Conservation (phyloP, 2,329 filamentous ascomycete genomes). For the Shiraia bambusicola region DNA sequence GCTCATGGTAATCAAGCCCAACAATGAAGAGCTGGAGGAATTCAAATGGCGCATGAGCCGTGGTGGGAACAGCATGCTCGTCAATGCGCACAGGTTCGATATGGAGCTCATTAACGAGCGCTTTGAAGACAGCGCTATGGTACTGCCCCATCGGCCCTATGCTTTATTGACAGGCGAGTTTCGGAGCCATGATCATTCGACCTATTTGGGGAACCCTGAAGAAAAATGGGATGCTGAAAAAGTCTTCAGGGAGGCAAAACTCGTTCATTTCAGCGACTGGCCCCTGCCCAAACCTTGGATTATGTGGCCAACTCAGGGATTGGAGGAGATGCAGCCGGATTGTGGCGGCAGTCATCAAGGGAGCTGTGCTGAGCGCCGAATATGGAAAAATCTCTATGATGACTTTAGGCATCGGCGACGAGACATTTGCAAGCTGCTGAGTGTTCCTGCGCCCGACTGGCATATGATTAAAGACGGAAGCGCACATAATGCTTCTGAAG, state of each 20-base stretch:
- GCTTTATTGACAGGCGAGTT: conserved; percentile 65
- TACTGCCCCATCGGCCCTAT: conserved; percentile 66
- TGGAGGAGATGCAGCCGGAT: conserved; percentile 49
- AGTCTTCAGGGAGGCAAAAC: conserved; percentile 61
- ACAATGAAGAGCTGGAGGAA: conserved; percentile 51
- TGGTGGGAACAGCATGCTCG: conserved; percentile 30
- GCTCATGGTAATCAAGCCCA: conserved; percentile 64
- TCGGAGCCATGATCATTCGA: conserved; percentile 53
- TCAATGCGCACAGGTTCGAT: conserved; percentile 54
- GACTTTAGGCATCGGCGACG: conserved; percentile 47
- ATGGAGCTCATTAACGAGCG: conserved; percentile 69
- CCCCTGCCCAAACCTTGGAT: conserved; percentile 68
- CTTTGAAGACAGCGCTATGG: conserved; percentile 59
- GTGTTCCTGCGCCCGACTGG: conserved; percentile 45
- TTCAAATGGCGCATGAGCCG: conserved; percentile 35
- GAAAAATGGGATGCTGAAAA: conserved; percentile 62
- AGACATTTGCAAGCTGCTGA: conserved; percentile 44
- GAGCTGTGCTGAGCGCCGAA: conserved; percentile 42
- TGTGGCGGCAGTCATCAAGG: conserved; percentile 40
- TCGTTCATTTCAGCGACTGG: conserved; percentile 72
- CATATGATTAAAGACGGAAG: conserved; percentile 25
- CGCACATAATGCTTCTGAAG: conserved; percentile 23
- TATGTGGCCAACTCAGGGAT: conserved; percentile 46
- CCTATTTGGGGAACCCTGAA: conserved; percentile 55
- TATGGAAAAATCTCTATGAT: conserved; percentile 50